A percentile compares a stretch with the other conserved stretches of the same genome.
Conservation (phyloP, 2,329 filamentous ascomycete genomes). For the Xylariaceae sp. region DNA sequence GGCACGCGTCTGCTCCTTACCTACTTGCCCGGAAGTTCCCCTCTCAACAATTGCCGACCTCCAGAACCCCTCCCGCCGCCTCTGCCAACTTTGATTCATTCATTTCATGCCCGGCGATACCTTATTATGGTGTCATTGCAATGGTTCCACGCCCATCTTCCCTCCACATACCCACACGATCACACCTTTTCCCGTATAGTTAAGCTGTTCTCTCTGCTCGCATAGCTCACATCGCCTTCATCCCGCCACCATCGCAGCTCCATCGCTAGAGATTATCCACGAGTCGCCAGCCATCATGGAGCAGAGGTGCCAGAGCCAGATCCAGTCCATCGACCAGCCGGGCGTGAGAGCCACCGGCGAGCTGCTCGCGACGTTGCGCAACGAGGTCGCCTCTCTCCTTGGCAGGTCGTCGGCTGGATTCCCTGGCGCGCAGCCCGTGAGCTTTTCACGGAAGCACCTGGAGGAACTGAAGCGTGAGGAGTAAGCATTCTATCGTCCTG, state of each 20-base stretch:
- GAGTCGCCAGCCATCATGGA: conserved; percentile 14
- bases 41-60: background rate
- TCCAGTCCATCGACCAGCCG: conserved; percentile 52
- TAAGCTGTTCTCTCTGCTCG: background rate
- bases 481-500: conserved; percentile 38
- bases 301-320: conserved; percentile 25
- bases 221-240: background rate
- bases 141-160: conserved; percentile 5
- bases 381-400: conserved; percentile 72
- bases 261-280: background rate
- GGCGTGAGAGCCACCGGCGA: conserved; percentile 61
- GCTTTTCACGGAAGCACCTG: conserved; percentile 77
- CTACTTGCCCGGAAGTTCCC: background rate
- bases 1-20: background rate
- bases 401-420: conserved; percentile 64
- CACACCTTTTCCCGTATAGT: background rate
- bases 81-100: background rate
- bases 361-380: conserved; percentile 57
- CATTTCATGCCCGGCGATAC: background rate
- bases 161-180: background rate
- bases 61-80: background rate
- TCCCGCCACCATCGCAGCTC: background rate
- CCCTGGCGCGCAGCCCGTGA: conserved; percentile 90
- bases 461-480: conserved; percentile 76
- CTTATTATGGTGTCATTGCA: background rate